Conservation (phyloP, 73 alveolate species). For the Paramecium tetraurelia region DNA sequence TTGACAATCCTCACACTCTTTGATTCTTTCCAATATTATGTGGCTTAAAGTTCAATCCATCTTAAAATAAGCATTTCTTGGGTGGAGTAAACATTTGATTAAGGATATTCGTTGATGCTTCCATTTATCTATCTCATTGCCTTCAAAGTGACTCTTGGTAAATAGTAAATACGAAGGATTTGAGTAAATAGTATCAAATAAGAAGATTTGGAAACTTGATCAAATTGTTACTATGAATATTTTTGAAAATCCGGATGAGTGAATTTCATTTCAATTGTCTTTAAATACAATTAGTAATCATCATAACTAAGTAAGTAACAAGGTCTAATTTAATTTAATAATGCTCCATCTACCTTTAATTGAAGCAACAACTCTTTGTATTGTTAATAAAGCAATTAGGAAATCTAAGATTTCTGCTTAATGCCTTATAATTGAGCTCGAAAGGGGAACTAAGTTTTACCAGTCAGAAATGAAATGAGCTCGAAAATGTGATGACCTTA, state of each 20-base stretch:
- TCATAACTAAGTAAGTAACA: slow-evolving; percentile 84
- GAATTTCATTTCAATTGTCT: slow-evolving; percentile 36
- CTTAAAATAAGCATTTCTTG: slow-evolving; percentile 83
- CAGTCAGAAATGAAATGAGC: slow-evolving; percentile 81
- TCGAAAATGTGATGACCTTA: slow-evolving; percentile 92
- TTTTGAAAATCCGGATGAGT: slow-evolving; percentile 53
- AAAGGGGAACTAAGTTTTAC: slow-evolving; percentile 92
- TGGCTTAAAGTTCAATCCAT: slow-evolving; percentile 82
- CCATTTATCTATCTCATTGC: slow-evolving; percentile 82
- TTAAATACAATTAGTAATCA: slow-evolving; percentile 71
- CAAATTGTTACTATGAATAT: slow-evolving; percentile 64
- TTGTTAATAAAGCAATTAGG: slow-evolving; percentile 66
- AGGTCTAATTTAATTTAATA: slow-evolving; percentile 93
- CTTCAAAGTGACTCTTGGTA: slow-evolving; percentile 93
- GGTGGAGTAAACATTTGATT: slow-evolving; percentile 73
- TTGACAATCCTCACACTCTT: slow-evolving; percentile 64
- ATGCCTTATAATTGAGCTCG: slow-evolving; percentile 71
- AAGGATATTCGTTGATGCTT: slow-evolving; percentile 75
- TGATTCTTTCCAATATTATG: slow-evolving; percentile 70
- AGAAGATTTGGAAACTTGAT: slow-evolving; percentile 84
- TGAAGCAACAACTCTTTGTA: slow-evolving; percentile 87
- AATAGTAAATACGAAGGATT: slow-evolving; percentile 88
- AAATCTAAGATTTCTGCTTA: slow-evolving; percentile 73
- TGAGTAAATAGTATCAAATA: slow-evolving; percentile 91
- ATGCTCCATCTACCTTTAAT: slow-evolving; percentile 95